Evolutionary conservation across 352 stramenopile species (phyloP).

Genomic region (Globisporangium echinulatum): DNA sequence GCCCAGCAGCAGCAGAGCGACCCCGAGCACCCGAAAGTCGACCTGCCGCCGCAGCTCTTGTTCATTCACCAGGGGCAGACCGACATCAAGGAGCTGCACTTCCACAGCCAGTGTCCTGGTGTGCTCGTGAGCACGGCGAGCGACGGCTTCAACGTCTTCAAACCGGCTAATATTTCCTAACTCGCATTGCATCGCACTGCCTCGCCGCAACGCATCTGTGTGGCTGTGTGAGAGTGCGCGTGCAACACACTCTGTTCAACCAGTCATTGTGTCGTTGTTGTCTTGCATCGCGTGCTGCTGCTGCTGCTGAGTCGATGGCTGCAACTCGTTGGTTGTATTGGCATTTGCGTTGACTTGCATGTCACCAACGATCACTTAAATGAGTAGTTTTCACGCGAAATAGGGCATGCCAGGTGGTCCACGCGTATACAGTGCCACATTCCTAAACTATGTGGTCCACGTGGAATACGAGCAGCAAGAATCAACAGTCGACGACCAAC

Average conservation of each 20-base stretch:
- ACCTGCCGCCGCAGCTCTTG: slow-evolving; percentile 97
- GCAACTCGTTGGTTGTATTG: too few species aligned
- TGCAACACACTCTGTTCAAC: not conserved
- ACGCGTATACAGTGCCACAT: too few species aligned
- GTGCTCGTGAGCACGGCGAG: slow-evolving; percentile 95
- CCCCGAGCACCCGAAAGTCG: slow-evolving; percentile 54
- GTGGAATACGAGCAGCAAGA: too few species aligned
- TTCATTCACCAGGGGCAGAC: slow-evolving; percentile 99
- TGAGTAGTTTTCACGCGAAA: too few species aligned
- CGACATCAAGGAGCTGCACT: slow-evolving; percentile 99
- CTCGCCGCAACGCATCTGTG: not conserved
- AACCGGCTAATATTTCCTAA: slow-evolving; percentile 93
- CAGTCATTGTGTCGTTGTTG: too few species aligned
- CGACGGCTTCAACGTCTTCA: slow-evolving; percentile 98
- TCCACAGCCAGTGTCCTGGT: slow-evolving; percentile 98
- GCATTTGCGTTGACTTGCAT: too few species aligned
- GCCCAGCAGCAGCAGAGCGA: slow-evolving; percentile 12
- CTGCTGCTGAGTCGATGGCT: too few species aligned
- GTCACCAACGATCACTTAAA: too few species aligned
- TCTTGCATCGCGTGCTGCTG: too few species aligned
- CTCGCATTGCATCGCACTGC: not conserved
- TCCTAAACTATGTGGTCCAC: too few species aligned
- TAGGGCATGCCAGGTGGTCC: too few species aligned
- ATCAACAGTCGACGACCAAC: not conserved
- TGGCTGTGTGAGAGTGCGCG: too few species aligned